These are phyloP conservation scores for Ottelia alismoides DNA, from an alignment of 106 monocot genomes.

Conservation along the genomic window DNA sequence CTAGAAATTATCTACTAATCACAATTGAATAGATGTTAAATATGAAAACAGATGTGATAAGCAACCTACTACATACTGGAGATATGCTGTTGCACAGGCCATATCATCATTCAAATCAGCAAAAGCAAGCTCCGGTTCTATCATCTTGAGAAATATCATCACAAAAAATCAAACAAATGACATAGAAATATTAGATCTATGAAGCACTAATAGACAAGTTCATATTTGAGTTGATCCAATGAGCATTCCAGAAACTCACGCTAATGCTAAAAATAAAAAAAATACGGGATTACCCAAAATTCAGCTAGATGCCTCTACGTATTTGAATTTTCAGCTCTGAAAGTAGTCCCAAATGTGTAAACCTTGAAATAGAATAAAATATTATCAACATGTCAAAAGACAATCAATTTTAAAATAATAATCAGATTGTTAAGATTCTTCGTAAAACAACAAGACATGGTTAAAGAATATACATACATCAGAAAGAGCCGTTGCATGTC, in stretches of 20 bases:
- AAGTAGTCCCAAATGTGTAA: constrained; percentile 97
- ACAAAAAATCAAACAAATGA: constrained; percentile 4
- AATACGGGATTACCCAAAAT: constrained; percentile 70
- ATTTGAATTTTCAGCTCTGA: constrained; percentile 97
- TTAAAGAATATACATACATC: constrained; percentile 48
- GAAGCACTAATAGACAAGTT: too few relatives aligned
- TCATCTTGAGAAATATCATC: constrained; percentile 48
- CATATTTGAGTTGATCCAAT: too few relatives aligned
- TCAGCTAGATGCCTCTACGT: constrained; percentile 96
- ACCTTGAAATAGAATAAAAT: constrained; percentile 28
- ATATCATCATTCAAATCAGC: constrained; percentile 96
- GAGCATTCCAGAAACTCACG: too few relatives aligned
- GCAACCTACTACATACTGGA: constrained; percentile 99
- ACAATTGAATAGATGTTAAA: neutral
- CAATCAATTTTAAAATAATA: too few relatives aligned
- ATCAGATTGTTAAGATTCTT: too few relatives aligned
- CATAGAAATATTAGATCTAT: too few relatives aligned
- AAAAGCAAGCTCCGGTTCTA: constrained; percentile 98
- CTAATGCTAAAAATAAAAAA: too few relatives aligned
- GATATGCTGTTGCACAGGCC: constrained; percentile 98
- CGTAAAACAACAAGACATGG: neutral
- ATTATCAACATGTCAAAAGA: too few relatives aligned
- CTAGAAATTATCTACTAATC: neutral
- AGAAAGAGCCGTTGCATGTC: constrained; percentile 80
- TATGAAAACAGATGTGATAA: constrained; percentile 13